Base-by-base conservation (phyloP, 257 asterid genomes). In the Solanum etuberosum region DNA sequence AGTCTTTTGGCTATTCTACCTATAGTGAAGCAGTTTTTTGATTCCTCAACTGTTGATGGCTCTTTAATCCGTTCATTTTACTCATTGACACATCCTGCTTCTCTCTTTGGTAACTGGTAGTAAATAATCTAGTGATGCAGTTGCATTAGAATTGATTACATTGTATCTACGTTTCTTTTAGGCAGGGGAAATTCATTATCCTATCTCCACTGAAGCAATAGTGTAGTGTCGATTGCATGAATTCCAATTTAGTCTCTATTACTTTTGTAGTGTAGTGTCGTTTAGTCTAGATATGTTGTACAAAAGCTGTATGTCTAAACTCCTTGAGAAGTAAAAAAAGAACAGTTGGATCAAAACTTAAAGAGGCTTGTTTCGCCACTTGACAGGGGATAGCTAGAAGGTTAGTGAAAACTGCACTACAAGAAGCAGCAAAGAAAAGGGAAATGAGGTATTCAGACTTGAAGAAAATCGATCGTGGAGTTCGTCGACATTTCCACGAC, bases 371-470 rank as follows among this genome's bases (percentile, higher is more conserved):
- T 85, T 21, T 32, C 0, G 10, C 68, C 48, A 32, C 43, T 43
- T 86, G 88, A 48, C 96, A 96, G 98, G 99, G 98, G 54, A 95
- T 93, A 86, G 98, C 99, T 20, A 90, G 90, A 91, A 94, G 95
- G 92, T 89, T 96, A 86, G 96, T 96, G 80, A 96, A 96, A 88
- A 89, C 93, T 32, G 98, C 98, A 57, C 70, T 96, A 38, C 98
- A 89, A 90, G 98, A 91, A 92, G 99, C 99, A 71, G 98, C 98
- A 1, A 96, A 94, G 94, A 96, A 96, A 88, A 90, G 99, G 88
- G 99, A 96, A 87, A 96, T 96, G 99, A 94, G 98, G 86, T 96
- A 96, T 90, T 95, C 98, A 0, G 99, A 96, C 90, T 87, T 96
- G 95, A 96, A 95, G 93, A 95, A 94, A 86, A 96, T 96, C 9